A percentile compares a stretch with the other conserved stretches of the same genome.
Evolutionary conservation across 495 filamentous ascomycete genomes (phyloP).

Genomic region (Oidiodendron maius): DNA sequence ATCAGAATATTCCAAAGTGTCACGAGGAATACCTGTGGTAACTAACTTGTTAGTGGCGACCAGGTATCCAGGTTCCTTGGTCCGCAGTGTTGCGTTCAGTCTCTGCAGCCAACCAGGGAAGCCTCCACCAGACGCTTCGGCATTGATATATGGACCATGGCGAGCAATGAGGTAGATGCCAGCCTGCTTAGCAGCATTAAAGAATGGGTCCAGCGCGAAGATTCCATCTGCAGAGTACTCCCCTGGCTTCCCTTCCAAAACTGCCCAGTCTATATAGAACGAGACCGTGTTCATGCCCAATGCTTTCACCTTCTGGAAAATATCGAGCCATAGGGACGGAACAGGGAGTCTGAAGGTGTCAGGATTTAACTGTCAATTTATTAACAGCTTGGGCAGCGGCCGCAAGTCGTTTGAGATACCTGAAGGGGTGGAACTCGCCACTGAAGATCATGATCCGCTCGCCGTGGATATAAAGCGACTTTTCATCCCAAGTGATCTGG

Average conservation of each 20-base stretch:
- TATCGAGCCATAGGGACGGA: conserved; percentile 51
- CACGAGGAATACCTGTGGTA: no score
- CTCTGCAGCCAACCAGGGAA: conserved; percentile 56
- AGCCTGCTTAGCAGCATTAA: conserved; percentile 40
- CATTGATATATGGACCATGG: conserved; percentile 49
- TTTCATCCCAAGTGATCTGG: conserved; percentile 64
- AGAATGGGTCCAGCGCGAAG: conserved; percentile 31
- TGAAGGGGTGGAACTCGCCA: conserved; percentile 58
- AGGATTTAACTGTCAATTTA: background rate
- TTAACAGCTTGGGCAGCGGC: background rate
- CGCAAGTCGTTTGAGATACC: no score
- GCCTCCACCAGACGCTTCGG: conserved; percentile 49
- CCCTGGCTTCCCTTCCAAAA: conserved; percentile 44
- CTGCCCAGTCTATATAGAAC: background rate
- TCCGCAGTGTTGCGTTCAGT: conserved; percentile 37
- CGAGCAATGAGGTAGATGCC: conserved; percentile 53
- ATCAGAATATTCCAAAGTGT: no score
- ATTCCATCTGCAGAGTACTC: conserved; percentile 51
- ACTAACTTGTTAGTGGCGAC: conserved; percentile 60
- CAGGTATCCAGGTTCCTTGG: conserved; percentile 42
- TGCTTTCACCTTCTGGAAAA: conserved; percentile 54
- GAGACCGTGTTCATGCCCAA: conserved; percentile 38
- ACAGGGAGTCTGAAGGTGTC: conserved; percentile 46
- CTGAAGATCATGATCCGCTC: conserved; percentile 65
- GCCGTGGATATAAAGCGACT: conserved; percentile 65